A percentile compares a stretch with the other conserved stretches of the same genome.
Conservation (phyloP, 768 basidiomycete species). For the Gloeostereum incarnatum region DNA sequence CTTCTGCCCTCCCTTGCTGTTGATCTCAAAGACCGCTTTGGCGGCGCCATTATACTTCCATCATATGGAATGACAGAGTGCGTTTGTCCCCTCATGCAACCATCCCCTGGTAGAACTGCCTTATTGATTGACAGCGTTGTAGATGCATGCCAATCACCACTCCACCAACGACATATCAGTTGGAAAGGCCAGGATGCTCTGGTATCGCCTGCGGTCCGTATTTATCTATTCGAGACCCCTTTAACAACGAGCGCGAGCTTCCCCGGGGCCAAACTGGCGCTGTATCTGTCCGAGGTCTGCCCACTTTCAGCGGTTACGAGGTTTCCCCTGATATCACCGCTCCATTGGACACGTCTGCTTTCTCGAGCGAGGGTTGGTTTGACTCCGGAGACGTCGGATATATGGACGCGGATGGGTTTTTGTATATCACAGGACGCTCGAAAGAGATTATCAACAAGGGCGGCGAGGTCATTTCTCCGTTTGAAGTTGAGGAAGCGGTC, state of each 20-base stretch:
- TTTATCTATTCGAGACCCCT: conserved; percentile 30
- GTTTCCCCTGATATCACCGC: conserved; percentile 29
- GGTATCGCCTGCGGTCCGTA: conserved; percentile 39
- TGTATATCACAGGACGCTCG: conserved; percentile 46
- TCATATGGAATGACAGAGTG: conserved; percentile 54
- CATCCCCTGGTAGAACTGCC: conserved; percentile 1
- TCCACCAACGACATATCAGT: conserved; percentile 29
- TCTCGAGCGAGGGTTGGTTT: conserved; percentile 44
- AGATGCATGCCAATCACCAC: conserved; percentile 44
- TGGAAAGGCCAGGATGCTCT: conserved; percentile 38
- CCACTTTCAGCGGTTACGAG: conserved; percentile 44
- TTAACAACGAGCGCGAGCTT: conserved; percentile 25
- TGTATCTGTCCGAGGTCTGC: conserved; percentile 44
- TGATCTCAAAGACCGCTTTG: conserved; percentile 35
- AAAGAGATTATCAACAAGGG: conserved; percentile 56
- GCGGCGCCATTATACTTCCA: conserved; percentile 40
- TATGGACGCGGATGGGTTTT: conserved; percentile 35
- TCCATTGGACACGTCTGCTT: conserved; percentile 35
- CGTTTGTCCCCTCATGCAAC: conserved; percentile 5
- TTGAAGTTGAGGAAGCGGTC: conserved; percentile 53
- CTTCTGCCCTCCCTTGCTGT: conserved; percentile 43
- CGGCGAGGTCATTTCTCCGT: conserved; percentile 52
- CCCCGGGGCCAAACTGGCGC: conserved; percentile 34
- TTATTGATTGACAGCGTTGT: conserved; percentile 4
- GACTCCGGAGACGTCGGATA: conserved; percentile 39